These are phyloP conservation scores for Trypanosoma scelopori DNA, from an alignment of 208 protist genomes.

Conservation along the genomic window DNA sequence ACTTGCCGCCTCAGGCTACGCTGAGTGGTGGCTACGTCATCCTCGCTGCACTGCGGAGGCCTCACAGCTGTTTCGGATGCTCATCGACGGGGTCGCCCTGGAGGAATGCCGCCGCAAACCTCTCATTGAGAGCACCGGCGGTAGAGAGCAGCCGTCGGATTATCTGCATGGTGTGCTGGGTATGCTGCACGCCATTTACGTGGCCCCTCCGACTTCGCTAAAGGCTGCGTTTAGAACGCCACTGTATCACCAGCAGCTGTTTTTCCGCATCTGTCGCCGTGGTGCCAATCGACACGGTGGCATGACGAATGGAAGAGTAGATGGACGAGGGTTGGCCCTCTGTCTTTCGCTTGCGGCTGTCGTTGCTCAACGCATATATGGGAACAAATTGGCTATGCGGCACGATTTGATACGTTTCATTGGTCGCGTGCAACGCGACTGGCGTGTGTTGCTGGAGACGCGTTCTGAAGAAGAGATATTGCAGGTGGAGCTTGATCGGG, in stretches of 20 bases:
- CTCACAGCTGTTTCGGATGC: constrained; percentile 3
- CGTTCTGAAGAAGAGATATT: constrained; percentile 31
- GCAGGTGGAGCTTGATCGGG: constrained; percentile 21
- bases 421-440: constrained; percentile 30
- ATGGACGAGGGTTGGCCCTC: constrained; percentile 15
- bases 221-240: constrained; percentile 28
- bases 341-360: constrained; percentile 25
- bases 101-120: constrained; percentile 15
- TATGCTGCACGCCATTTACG: constrained; percentile 27
- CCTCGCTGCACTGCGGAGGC: constrained; percentile 7
- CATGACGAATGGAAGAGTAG: background rate
- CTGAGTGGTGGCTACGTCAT: constrained; percentile 65
- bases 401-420: constrained; percentile 45
- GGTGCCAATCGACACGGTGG: constrained; percentile 3
- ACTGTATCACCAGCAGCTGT: constrained; percentile 22
- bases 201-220: constrained; percentile 22
- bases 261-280: constrained; percentile 27
- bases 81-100: constrained; percentile 14
- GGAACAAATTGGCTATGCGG: constrained; percentile 46
- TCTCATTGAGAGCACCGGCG: background rate
- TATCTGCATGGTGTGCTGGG: constrained; percentile 7
- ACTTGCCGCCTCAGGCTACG: constrained; percentile 35
- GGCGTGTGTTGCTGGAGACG: constrained; percentile 5
- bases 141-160: background rate
- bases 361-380: constrained; percentile 32